Evolutionary conservation across 352 stramenopile genomes (phyloP).

Genomic region (Phytophthora colocasiae): DNA sequence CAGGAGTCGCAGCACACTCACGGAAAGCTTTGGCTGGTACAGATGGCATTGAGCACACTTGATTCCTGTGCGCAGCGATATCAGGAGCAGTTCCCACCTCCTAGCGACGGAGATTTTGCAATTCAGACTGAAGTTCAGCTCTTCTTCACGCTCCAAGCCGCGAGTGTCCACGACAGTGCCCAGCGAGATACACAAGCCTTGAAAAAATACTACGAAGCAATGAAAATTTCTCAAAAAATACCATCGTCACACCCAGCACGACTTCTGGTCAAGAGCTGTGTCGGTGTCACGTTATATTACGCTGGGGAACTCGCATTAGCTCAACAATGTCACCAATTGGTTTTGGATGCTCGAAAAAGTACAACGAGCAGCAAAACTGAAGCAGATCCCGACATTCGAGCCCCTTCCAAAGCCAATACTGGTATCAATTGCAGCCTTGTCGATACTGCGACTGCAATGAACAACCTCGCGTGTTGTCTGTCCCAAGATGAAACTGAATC

Average conservation of each 20-base stretch:
- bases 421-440: slow-evolving; percentile 25
- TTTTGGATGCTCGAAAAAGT: slow-evolving; percentile 47
- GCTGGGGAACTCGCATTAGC: slow-evolving; percentile 53
- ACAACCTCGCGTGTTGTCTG: slow-evolving; percentile 77
- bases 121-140: slow-evolving; percentile 47
- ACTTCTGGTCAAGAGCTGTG: slow-evolving; percentile 53
- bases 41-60: slow-evolving; percentile 70
- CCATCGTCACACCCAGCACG: slow-evolving; percentile 42
- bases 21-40: neutral
- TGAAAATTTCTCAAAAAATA: slow-evolving; percentile 49
- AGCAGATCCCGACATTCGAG: slow-evolving; percentile 12
- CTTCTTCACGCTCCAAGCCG: slow-evolving; percentile 59
- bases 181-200: slow-evolving; percentile 57
- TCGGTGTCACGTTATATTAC: slow-evolving; percentile 71
- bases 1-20: too few species aligned
- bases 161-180: slow-evolving; percentile 66
- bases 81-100: slow-evolving; percentile 21
- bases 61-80: slow-evolving; percentile 52
- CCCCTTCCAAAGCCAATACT: slow-evolving; percentile 7
- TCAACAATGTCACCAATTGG: slow-evolving; percentile 61
- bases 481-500: slow-evolving; percentile 55
- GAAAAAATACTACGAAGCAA: slow-evolving; percentile 55
- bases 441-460: slow-evolving; percentile 76
- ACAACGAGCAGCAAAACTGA: slow-evolving; percentile 24
- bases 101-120: slow-evolving; percentile 5